These are phyloP conservation scores for Phlebopus sp. DNA, from an alignment of 1,284 basidiomycete species.

Conservation along the genomic window DNA sequence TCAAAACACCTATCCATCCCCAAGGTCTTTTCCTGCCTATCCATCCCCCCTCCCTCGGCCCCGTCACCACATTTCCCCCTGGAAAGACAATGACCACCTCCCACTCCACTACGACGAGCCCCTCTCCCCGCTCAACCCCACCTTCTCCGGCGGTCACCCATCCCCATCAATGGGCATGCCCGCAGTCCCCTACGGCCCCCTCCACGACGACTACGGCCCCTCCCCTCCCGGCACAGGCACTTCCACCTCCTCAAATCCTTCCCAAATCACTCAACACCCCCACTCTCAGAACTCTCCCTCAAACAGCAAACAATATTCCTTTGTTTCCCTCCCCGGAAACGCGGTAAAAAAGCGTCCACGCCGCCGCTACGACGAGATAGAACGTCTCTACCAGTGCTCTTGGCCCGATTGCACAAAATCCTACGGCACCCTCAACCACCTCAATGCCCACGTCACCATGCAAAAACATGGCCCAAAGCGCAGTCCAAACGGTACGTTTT, in stretches of 20 bases:
- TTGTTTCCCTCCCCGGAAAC: constrained; percentile 76
- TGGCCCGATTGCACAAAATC: constrained; percentile 84
- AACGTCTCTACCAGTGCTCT: constrained; percentile 83
- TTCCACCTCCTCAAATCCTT: constrained; percentile 45
- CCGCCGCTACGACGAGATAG: constrained; percentile 86
- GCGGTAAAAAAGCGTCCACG: constrained; percentile 80
- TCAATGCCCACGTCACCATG: constrained; percentile 92
- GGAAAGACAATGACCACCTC: constrained; percentile 19
- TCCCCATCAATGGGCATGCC: constrained; percentile 38
- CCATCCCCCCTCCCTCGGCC: too few relatives aligned
- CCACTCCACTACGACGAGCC: constrained; percentile 42
- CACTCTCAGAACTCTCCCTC: constrained; percentile 26
- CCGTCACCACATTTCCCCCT: too few relatives aligned
- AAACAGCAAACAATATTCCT: constrained; percentile 72
- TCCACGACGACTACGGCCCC: constrained; percentile 47
- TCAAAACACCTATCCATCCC: constrained; percentile 32
- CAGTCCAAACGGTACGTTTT: constrained; percentile 70
- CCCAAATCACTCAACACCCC: constrained; percentile 20
- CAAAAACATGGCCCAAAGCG: constrained; percentile 87
- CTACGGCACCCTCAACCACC: constrained; percentile 87
- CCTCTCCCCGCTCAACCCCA: constrained; percentile 47
- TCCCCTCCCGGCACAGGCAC: constrained; percentile 58
- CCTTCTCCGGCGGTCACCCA: constrained; percentile 38
- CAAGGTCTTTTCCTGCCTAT: constrained; percentile 28
- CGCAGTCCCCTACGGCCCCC: constrained; percentile 40